Evolutionary conservation across 2,329 filamentous ascomycete species (phyloP).

Genomic region (Leptographium lundbergii): DNA sequence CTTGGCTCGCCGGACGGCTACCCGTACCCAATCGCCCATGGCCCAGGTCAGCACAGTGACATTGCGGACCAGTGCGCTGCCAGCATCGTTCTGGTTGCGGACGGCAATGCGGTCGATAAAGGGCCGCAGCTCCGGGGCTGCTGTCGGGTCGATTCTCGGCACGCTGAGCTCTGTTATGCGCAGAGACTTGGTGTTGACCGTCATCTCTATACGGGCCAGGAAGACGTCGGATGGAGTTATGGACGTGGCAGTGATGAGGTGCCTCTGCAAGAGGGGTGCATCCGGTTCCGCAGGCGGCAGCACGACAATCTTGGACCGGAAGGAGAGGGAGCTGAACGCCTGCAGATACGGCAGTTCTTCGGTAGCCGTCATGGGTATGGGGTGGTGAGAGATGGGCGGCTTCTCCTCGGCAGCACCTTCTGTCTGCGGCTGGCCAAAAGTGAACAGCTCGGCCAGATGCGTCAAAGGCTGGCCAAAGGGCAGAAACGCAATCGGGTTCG

Average conservation of each 20-base stretch:
- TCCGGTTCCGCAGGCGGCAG: slow-evolving; percentile 19
- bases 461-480: slow-evolving; percentile 31
- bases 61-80: slow-evolving; percentile 39
- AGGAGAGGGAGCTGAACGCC: slow-evolving; percentile 55
- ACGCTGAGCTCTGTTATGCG: slow-evolving; percentile 41
- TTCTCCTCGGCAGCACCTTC: slow-evolving; percentile 20
- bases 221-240: slow-evolving; percentile 40
- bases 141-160: slow-evolving; percentile 39
- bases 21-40: slow-evolving; percentile 54
- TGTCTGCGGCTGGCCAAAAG: slow-evolving; percentile 10
- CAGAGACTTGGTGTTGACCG: slow-evolving; percentile 39
- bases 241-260: slow-evolving; percentile 41
- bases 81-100: slow-evolving; percentile 18
- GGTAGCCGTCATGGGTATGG: slow-evolving; percentile 44
- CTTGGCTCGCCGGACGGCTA: slow-evolving; percentile 46
- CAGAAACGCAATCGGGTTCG: slow-evolving; percentile 38
- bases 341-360: slow-evolving; percentile 59
- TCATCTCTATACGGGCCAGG: slow-evolving; percentile 42
- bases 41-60: slow-evolving; percentile 51
- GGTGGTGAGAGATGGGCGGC: slow-evolving; percentile 49
- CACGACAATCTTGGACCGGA: slow-evolving; percentile 40
- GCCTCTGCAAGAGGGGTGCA: slow-evolving; percentile 32
- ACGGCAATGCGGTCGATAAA: slow-evolving; percentile 33
- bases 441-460: slow-evolving; percentile 14
- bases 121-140: slow-evolving; percentile 42